phyloP scores from a whole-genome alignment of 768 basidiomycete species.

The Thelephora aurantiotincta region DNA sequence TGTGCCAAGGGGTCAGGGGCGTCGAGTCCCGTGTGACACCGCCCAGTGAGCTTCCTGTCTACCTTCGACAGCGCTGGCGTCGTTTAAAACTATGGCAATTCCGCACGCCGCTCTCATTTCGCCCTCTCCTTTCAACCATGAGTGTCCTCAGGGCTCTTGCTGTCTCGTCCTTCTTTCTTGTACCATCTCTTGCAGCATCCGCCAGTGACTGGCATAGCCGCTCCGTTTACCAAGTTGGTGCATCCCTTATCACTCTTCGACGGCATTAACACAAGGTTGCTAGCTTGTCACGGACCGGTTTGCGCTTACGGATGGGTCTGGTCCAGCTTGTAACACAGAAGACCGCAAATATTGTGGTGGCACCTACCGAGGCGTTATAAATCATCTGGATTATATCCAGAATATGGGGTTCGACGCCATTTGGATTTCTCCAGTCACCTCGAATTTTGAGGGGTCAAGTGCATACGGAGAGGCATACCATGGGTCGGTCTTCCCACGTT shows the following conservation, averaged over 20 bases:
- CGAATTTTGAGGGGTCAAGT: conserved; percentile 32
- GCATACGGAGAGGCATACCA: conserved; percentile 44
- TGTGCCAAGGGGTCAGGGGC: too few species aligned
- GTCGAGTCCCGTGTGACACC: too few species aligned
- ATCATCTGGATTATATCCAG: conserved; percentile 49
- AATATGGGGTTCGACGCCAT: conserved; percentile 47
- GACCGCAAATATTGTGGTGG: conserved; percentile 42
- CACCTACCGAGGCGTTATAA: conserved; percentile 35
- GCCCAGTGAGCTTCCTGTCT: too few species aligned
- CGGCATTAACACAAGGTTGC: neutral
- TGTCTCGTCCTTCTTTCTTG: conserved; percentile 7
- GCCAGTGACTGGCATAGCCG: conserved; percentile 36
- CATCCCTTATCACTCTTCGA: neutral
- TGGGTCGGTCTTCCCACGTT: conserved; percentile 19
- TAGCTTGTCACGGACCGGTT: conserved; percentile 48
- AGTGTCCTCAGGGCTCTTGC: conserved; percentile 1
- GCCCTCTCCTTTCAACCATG: conserved; percentile 3
- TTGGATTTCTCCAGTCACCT: conserved; percentile 43
- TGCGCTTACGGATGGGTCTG: conserved; percentile 28
- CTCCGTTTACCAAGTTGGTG: conserved; percentile 38
- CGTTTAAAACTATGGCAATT: too few species aligned
- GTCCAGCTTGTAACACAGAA: conserved; percentile 28
- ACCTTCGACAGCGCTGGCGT: too few species aligned
- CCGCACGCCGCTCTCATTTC: neutral
- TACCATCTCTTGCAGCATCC: conserved; percentile 21